Evolutionary conservation across 805 yeast species (phyloP), one percentile per base, ranked within the genome.

Genomic region (Candida ulmi): DNA sequence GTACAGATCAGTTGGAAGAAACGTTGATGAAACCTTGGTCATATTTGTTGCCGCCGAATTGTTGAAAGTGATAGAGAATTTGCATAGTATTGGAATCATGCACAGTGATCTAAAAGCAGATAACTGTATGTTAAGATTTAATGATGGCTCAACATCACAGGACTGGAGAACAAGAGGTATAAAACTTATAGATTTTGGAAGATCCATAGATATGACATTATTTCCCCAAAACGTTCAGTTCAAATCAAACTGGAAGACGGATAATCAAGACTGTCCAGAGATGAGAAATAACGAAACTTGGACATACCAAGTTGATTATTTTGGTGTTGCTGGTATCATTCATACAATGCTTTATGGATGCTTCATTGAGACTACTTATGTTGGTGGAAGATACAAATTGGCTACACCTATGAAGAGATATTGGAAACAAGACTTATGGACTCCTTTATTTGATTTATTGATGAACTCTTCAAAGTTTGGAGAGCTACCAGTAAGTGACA

Each of bases 91-190:
- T 13, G 81, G 81, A 0, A 77, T 88, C 1, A 66, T 88, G 11
- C 96, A 88, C 62, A 95, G 95, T 2, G 95, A 88, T 56, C 59
- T 88, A 39, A 85, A 83, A 54, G 82, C 95, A 0, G 95, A 85
- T 46, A 88, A 88, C 55, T 84, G 93, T 47, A 83, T 88, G 95
- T 54, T 87, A 0, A 61, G 83, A 30, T 67, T 83, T 30, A 61
- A 64, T 13, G 44, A 43, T 37, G 43, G 38, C 24, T 60, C 62
- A 19, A n/a, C 38, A 36, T 44, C 60, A 1, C 52, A 60, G 17
- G 75, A 71, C 3, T 78, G 85, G 84, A 38, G 50, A 17, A 45
- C 58, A 3, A 72, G 75, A 41, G 83, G 86, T 0, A 58, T 84
- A 13, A 70, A 72, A 28, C 55, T 88, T 33, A 83, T 88, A 47